These are phyloP conservation scores for Echium plantagineum DNA, from an alignment of 257 asterid species.

Conservation along the genomic window DNA sequence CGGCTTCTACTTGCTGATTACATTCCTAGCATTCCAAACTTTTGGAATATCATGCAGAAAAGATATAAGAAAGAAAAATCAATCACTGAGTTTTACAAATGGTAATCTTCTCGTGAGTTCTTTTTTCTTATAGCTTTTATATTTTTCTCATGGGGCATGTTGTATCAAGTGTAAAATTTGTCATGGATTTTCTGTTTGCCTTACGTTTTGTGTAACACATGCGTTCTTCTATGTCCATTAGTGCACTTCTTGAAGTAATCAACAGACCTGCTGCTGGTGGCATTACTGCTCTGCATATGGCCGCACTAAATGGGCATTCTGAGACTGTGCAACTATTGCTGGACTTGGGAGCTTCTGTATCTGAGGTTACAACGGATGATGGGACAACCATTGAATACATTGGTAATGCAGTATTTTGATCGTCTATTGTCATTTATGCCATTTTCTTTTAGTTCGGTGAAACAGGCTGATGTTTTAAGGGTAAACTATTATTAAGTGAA, in stretches of 20 bases:
- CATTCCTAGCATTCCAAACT: slow-evolving; percentile 45
- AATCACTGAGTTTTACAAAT: neutral
- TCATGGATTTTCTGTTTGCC: neutral
- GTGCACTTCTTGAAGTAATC: slow-evolving; percentile 55
- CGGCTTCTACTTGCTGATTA: slow-evolving; percentile 67
- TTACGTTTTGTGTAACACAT: neutral
- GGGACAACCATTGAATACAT: slow-evolving; percentile 77
- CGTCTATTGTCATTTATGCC: neutral
- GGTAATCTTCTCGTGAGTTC: neutral
- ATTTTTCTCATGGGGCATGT: neutral
- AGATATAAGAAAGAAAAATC: neutral
- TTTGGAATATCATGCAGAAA: neutral
- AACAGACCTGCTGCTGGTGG: slow-evolving; percentile 86
- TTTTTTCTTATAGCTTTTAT: too few species aligned
- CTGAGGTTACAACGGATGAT: slow-evolving; percentile 62
- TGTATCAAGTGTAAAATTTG: neutral
- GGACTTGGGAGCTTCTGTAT: slow-evolving; percentile 60
- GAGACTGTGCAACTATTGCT: slow-evolving; percentile 81
- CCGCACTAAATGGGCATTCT: slow-evolving; percentile 72
- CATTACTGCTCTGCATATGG: slow-evolving; percentile 83
- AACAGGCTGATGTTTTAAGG: too few species aligned
- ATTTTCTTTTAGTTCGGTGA: too few species aligned
- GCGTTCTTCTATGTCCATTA: slow-evolving; percentile 18
- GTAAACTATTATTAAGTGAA: too few species aligned
- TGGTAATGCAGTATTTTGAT: slow-evolving; percentile 24